phyloP scores from a whole-genome alignment of 495 filamentous ascomycete genomes.

The Parmelia sp. region DNA sequence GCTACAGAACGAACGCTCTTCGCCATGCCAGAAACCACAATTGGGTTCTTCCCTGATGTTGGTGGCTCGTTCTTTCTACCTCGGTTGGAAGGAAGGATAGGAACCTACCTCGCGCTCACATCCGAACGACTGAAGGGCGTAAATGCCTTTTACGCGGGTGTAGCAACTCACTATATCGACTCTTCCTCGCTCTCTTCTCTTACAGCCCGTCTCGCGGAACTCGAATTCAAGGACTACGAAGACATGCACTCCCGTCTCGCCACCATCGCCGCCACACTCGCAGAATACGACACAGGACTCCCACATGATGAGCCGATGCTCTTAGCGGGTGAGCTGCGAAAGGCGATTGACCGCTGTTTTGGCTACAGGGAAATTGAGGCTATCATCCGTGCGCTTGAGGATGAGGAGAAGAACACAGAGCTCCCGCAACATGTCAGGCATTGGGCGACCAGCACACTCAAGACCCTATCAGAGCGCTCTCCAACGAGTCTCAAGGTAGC shows the following conservation, averaged over 20 bases:
- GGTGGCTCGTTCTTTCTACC: conserved; percentile 93
- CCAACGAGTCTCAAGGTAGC: conserved; percentile 81
- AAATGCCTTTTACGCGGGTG: conserved; percentile 71
- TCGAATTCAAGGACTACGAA: conserved; percentile 74
- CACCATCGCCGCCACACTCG: conserved; percentile 79
- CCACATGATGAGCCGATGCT: conserved; percentile 61
- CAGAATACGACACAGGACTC: conserved; percentile 81
- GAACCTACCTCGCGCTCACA: conserved; percentile 88
- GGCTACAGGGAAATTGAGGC: conserved; percentile 55
- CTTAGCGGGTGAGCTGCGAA: conserved; percentile 57
- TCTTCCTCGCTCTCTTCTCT: conserved; percentile 73
- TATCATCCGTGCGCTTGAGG: conserved; percentile 61
- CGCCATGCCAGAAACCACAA: conserved; percentile 96
- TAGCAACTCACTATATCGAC: conserved; percentile 93
- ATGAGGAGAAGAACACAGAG: conserved; percentile 38
- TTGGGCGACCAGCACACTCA: conserved; percentile 72
- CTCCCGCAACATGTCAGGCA: conserved; percentile 32
- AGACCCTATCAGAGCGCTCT: conserved; percentile 64
- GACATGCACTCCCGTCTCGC: conserved; percentile 51
- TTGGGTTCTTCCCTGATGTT: conserved; percentile 97
- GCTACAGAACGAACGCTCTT: conserved; percentile 93
- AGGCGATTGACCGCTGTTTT: conserved; percentile 83
- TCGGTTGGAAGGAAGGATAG: conserved; percentile 71
- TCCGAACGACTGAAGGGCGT: conserved; percentile 72
- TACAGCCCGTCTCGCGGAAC: conserved; percentile 78